Conservation (phyloP, 176 grass and related monocot genomes). For the Avena insularis region DNA sequence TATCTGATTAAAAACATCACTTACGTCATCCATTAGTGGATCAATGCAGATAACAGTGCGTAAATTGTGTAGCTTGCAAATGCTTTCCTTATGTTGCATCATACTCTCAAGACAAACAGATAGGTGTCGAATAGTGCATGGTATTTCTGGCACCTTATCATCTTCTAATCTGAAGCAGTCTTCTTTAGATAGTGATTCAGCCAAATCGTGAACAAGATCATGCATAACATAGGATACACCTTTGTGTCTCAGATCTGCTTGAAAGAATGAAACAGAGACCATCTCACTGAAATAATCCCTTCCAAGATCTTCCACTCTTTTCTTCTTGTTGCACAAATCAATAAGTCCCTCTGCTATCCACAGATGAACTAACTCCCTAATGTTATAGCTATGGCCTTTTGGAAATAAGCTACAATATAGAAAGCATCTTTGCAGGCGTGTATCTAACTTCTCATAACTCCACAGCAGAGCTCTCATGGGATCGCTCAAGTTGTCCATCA, state of each 20-base stretch:
- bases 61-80: conserved; percentile 1
- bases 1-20: not conserved
- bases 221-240: not conserved
- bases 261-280: not conserved
- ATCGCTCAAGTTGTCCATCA: not conserved
- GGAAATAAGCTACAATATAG: conserved; percentile 19
- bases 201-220: not conserved
- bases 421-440: conserved; percentile 24
- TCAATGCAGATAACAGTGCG: conserved; percentile 9
- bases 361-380: not conserved
- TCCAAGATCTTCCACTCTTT: not conserved
- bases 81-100: not conserved
- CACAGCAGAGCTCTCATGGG: not conserved
- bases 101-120: not conserved
- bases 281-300: not conserved
- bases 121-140: not conserved
- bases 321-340: not conserved
- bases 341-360: not conserved
- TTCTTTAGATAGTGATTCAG: not conserved
- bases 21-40: not conserved
- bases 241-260: not conserved
- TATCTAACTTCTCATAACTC: conserved; percentile 23
- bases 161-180: conserved; percentile 17
- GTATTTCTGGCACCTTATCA: not conserved
- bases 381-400: not conserved